A percentile compares a stretch with the other conserved stretches of the same genome.
phyloP scores from a whole-genome alignment of 148 eudicot genomes.

The Chenopodium suecicum region DNA sequence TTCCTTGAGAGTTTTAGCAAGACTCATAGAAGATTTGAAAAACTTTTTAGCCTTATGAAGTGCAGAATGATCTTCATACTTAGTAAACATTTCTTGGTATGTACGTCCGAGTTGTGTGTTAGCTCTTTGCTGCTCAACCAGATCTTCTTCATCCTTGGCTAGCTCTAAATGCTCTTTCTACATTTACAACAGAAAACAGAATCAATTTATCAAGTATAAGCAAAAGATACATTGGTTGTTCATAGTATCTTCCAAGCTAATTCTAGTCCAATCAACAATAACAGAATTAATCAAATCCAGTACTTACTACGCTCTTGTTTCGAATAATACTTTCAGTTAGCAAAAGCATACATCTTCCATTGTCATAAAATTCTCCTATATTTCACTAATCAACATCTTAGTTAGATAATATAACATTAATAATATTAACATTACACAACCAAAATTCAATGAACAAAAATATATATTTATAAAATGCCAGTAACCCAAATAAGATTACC shows the following conservation, averaged over 20 bases:
- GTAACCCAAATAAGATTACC: not conserved
- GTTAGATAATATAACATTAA: not conserved
- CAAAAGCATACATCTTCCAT: not conserved
- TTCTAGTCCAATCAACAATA: no score
- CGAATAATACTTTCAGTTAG: no score
- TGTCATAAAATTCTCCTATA: not conserved
- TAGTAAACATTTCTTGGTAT: constrained; percentile 77
- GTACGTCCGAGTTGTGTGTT: constrained; percentile 95
- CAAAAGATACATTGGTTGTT: no score
- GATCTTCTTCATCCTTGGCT: constrained; percentile 67
- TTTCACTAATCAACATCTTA: not conserved
- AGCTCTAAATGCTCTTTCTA: constrained; percentile 89
- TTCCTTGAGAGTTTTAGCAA: constrained; percentile 64
- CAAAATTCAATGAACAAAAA: not conserved
- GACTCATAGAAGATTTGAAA: constrained; percentile 68
- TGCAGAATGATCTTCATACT: constrained; percentile 52
- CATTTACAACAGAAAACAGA: constrained; percentile 3
- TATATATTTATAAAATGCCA: not conserved
- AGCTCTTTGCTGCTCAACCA: constrained; percentile 95
- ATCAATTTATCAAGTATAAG: not conserved
- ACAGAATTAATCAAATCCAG: no score
- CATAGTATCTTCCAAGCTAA: no score
- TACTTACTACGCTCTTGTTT: no score
- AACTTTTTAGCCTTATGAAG: constrained; percentile 82
- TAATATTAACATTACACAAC: not conserved